Evolutionary conservation across 257 asterid species (phyloP).

Genomic region (Prunella vulgaris): DNA sequence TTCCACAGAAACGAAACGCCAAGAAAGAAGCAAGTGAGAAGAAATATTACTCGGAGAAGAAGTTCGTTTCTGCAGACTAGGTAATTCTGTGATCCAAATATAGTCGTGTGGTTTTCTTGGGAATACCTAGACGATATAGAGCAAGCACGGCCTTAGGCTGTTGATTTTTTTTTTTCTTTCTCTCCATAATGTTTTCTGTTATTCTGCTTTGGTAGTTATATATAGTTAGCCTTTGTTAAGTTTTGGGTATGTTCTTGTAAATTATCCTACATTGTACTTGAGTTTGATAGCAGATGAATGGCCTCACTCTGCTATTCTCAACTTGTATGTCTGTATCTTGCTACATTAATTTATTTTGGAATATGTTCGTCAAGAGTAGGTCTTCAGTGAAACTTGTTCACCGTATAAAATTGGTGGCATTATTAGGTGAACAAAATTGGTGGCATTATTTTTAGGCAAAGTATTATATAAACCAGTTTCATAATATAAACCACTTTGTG

Average conservation of each 20-base stretch:
- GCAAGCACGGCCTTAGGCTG: slow-evolving; percentile 18
- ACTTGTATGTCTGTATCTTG: neutral
- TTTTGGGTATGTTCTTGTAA: too few species aligned
- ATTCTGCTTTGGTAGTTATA: slow-evolving; percentile 2
- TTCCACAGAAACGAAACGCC: slow-evolving; percentile 88
- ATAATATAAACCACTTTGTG: too few species aligned
- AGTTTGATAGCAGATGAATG: neutral
- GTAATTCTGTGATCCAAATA: slow-evolving; percentile 7
- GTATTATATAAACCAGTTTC: too few species aligned
- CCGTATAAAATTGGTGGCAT: too few species aligned
- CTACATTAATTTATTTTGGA: neutral
- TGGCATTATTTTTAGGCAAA: too few species aligned
- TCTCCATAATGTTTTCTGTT: neutral
- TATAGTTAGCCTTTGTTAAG: slow-evolving; percentile 27
- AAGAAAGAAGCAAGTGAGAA: slow-evolving; percentile 88
- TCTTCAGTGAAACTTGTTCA: too few species aligned
- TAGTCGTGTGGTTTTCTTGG: too few species aligned
- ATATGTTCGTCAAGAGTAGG: neutral
- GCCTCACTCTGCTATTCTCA: neutral
- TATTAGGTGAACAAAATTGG: too few species aligned
- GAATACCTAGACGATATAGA: slow-evolving; percentile 19
- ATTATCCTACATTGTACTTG: slow-evolving; percentile 5
- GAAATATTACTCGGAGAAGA: slow-evolving; percentile 74
- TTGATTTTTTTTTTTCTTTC: slow-evolving; percentile 24
- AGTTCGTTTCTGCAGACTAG: slow-evolving; percentile 61